Base-by-base conservation (phyloP, 352 stramenopile genomes). In the Pythium scleroteichum region DNA sequence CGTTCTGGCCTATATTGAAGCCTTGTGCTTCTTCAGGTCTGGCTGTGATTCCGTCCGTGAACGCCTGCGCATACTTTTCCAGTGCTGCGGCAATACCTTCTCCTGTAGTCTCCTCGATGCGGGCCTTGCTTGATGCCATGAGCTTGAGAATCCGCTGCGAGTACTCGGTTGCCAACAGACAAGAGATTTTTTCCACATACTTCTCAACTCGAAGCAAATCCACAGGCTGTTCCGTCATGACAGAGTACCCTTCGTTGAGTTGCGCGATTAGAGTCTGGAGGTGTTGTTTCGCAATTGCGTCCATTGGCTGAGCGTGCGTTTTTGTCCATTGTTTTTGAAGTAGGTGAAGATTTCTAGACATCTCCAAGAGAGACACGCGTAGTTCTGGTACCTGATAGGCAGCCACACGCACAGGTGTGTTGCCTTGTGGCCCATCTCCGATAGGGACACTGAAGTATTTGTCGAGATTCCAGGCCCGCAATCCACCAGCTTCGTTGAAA, bases 161-260 rank as follows among this genome's bases (percentile, higher is more conserved):
- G 40, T 88, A 86, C 38, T 92, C 82, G 0, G 82, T 90, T 1
- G 69, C 72, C 2, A 94, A 59, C 0, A 89, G 63, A 1, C 72
- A 75, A 17, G 75, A 68, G 6, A 90, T 73, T 51, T 79, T 82
- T 17, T 92, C 78, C 7, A 90, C 76, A 22, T 87, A 71, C 22
- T 26, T 48, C 10, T 74, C 68, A 0, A 82, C 69, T 0, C 46
- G 68, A 2, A 68, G 53, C 4, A 87, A 49, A 38, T 94, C 84
- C 1, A 88, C 67, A 0, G 78, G 78, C 13, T 90, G 79, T 27
- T 88, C 64, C 0, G 79, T 76, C 16, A 78, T 84, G 3, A 59
- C 57, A 8, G 77, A 70, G 50, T 94, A 94, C 5, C 79, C 84
- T n/a, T 92, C 79, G 50, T 87, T 85, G 39, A 94, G 73, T 51